Base-by-base conservation (phyloP, 768 basidiomycete species). In the Tulasnella sp. region DNA sequence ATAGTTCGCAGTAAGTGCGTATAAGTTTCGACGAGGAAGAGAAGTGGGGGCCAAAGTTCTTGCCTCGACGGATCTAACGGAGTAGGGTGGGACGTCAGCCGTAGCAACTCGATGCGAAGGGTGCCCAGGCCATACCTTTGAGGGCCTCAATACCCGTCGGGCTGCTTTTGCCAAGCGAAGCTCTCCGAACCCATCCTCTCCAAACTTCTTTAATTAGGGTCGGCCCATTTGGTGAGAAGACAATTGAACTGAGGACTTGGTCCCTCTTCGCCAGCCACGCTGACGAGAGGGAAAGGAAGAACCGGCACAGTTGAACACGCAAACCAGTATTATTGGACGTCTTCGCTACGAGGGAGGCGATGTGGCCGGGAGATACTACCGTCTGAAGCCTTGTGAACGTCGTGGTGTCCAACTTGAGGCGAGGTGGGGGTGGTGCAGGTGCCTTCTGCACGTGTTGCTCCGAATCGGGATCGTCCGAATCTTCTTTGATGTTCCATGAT, bases 1-100 rank as follows among this genome's bases (percentile, higher is more conserved):
- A 99, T 93, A 0, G 95, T 95, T 42, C 95, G 86, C 42, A 99
- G 88, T 0, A 91, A 89, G 79, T 96, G 93, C 2, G 90, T 88
- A 83, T 98, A 97, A 15, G 98, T 83, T 73, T 96, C 92, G 1
- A 89, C 87, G 10, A 96, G 88, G 77, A 98, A 88, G 10, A 98
- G 85, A 0, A 99, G 84, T 2, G 92, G 86, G 0, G 91, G 87
- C 90, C 93, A 95, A 13, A 86, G 83, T 0, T 83, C 35, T 0
- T 84, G 85, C 75, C 88, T 84, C 1, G 85, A 82, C 0, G 87
- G 83, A 79, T 91, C 91, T 88, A 44, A 9, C 5, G n/a, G 79
- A 71, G 20, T 79, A 51, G 5, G 70, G 9, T 20, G 16, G n/a
- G 13, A 51, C 18, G 77, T 20, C 75, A 18, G 48, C 72, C 72